Evolutionary conservation across 495 filamentous ascomycete genomes (phyloP), one percentile per base, ranked within the genome.

Genomic region (Aspergillus sclerotiicarbonarius): DNA sequence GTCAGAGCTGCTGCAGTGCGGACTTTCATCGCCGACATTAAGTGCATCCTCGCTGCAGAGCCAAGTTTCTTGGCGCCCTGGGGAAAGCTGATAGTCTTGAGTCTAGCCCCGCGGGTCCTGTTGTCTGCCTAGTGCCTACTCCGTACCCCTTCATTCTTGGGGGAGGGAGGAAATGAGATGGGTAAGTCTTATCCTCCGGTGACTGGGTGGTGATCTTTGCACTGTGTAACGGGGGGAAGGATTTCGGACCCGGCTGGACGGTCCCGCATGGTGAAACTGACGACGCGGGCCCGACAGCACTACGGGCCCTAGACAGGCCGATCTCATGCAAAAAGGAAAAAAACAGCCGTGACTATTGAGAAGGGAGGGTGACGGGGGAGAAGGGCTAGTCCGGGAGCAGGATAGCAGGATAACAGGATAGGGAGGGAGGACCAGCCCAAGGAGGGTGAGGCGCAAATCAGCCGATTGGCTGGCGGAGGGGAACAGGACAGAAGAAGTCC

Each of bases 21-120:
- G 29, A 32, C 25, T 50, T 6, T 32, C 47, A 50, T 50, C 47
- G 47, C 47, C 47, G 47, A 50, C 8, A 50, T 50, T 50, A 50
- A 50, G 13, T 50, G 47, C 47, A 16, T 50, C 31, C 4, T 6
- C 25, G 47, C 47, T 29, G 25, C 15, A 31, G 21, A 25, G 47
- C 47, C 47, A 50, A 50, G 47, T 31, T 15, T 21, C 47, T 50
- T 50, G 47, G 47, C 47, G 31, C 13, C 18, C n/a, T 31, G 25
- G 47, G n/a, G 37, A n/a, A n/a, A n/a, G 37, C 37, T 50, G 8
- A 25, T 50, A 50, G 47, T 32, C 47, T 49, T 15, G 47, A 16
- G 25, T 25, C 31, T 3, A n/a, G 13, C 3, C 13, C 9, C n/a
- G 13, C n/a, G 37, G 13, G 9, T 12, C 37, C 15, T 32, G 25